These are phyloP conservation scores for Handroanthus guayacan DNA, from an alignment of 257 asterid species.

Conservation along the genomic window DNA sequence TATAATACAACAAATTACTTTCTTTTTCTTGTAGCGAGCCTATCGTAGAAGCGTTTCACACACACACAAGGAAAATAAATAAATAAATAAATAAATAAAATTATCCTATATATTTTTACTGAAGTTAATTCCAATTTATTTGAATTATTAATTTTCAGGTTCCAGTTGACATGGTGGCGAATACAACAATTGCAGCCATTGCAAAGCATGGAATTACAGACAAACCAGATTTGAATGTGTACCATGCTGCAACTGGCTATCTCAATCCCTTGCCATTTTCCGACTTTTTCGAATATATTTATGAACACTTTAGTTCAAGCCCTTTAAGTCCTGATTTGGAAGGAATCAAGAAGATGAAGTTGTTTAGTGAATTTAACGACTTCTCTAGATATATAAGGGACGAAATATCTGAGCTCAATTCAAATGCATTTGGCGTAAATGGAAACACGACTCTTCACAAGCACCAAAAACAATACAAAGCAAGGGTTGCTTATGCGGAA, in stretches of 20 bases:
- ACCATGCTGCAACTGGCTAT: conserved; percentile 39
- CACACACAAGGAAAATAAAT: no score
- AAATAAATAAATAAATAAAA: no score
- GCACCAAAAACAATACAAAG: conserved; percentile 8
- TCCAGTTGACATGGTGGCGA: conserved; percentile 50
- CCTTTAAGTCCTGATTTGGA: conserved; percentile 24
- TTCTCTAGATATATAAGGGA: conserved; percentile 33
- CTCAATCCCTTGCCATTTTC: conserved; percentile 38
- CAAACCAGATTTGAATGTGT: conserved; percentile 29
- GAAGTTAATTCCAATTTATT: neutral
- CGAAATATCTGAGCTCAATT: neutral
- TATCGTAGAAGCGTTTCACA: no score
- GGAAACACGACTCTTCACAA: neutral
- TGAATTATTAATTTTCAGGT: conserved; percentile 33
- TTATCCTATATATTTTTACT: neutral
- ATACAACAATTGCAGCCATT: conserved; percentile 50
- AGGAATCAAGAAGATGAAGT: conserved; percentile 22
- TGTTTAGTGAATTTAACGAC: conserved; percentile 27
- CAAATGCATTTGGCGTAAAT: neutral
- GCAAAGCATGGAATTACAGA: conserved; percentile 45
- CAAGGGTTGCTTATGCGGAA: neutral
- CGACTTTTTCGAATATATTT: conserved; percentile 31
- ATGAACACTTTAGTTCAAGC: conserved; percentile 29
- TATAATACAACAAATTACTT: no score
- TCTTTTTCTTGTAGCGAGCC: no score